Conservation (phyloP, 306 rosid species). For the Medicago arabica region DNA sequence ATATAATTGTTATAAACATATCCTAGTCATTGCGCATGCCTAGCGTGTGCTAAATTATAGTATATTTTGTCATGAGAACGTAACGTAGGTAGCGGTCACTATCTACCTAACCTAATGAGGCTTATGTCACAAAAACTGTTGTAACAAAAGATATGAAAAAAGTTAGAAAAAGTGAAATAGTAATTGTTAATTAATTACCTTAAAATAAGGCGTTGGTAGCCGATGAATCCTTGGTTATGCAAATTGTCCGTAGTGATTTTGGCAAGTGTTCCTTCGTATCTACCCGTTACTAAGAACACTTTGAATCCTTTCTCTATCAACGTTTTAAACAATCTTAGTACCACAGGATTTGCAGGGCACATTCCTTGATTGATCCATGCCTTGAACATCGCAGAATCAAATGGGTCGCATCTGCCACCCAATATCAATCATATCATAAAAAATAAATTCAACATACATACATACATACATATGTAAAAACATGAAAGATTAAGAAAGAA, state of each 20-base stretch:
- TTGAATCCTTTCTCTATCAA: slow-evolving; percentile 62
- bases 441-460: no score
- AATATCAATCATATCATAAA: no score
- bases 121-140: no score
- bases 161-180: no score
- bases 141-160: no score
- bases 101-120: slow-evolving; percentile 47
- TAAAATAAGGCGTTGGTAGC: slow-evolving; percentile 71
- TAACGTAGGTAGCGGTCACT: no score
- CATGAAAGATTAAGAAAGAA: background rate
- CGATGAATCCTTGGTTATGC: slow-evolving; percentile 66
- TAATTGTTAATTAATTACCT: slow-evolving; percentile 49
- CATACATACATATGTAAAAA: no score
- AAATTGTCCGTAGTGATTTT: slow-evolving; percentile 64
- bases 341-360: slow-evolving; percentile 58
- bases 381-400: slow-evolving; percentile 66
- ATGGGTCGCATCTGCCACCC: slow-evolving; percentile 72
- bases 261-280: slow-evolving; percentile 60
- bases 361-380: slow-evolving; percentile 69
- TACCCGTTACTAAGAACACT: slow-evolving; percentile 74
- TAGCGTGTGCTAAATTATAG: no score
- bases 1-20: no score
- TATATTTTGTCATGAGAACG: no score
- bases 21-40: no score
- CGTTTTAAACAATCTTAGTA: slow-evolving; percentile 45